Conservation (phyloP, 2,329 filamentous ascomycete species). For the Fusarium burgessii region DNA sequence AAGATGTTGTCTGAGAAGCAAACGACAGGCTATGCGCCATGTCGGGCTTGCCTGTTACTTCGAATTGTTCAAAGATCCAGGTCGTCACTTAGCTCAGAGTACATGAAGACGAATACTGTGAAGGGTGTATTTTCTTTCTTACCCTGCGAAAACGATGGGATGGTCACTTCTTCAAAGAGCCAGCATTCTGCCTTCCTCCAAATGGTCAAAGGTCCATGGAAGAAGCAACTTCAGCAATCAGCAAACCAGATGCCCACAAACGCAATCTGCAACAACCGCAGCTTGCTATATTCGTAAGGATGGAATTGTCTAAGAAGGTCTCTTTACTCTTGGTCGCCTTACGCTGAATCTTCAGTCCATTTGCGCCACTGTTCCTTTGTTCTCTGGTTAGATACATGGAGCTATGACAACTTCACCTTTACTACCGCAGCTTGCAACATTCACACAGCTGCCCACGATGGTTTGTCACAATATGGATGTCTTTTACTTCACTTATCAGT, state of each 20-base stretch:
- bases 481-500: background rate
- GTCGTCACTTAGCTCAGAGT: no score
- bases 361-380: background rate
- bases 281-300: background rate
- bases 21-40: background rate
- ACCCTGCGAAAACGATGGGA: background rate
- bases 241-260: background rate
- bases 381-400: background rate
- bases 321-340: background rate
- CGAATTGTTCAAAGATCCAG: background rate
- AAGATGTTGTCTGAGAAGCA: background rate
- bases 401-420: background rate
- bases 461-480: background rate
- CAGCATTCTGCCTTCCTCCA: background rate
- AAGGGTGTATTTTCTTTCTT: fast-evolving
- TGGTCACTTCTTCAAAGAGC: background rate
- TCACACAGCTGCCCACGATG: background rate
- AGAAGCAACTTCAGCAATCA: background rate
- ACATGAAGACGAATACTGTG: fast-evolving
- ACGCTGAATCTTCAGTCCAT: background rate
- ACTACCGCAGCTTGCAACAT: background rate
- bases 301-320: fast-evolving
- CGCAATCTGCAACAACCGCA: background rate
- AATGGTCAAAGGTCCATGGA: background rate
- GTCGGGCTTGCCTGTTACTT: no score